Percentiles rank a stretch among this genome's conserved stretches.
phyloP scores from a whole-genome alignment of 495 filamentous ascomycete species.

The Penicillium taxi region DNA sequence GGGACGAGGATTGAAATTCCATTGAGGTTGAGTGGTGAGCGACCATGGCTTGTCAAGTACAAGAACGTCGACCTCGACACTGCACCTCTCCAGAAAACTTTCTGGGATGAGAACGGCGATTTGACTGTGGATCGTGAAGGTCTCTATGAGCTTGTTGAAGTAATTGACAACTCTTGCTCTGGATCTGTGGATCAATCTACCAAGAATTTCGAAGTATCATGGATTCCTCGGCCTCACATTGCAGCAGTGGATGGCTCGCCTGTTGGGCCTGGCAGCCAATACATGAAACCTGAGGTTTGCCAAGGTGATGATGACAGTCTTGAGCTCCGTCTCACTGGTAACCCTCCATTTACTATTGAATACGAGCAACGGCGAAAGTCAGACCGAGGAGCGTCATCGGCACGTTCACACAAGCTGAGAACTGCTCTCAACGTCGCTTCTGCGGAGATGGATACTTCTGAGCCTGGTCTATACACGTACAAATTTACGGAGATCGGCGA shows the following conservation, averaged over 20 bases:
- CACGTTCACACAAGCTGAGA: constrained; percentile 58
- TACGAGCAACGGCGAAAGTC: constrained; percentile 70
- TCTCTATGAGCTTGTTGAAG: constrained; percentile 66
- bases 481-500: constrained; percentile 74
- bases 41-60: constrained; percentile 74
- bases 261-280: constrained; percentile 39
- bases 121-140: constrained; percentile 59
- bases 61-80: constrained; percentile 48
- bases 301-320: constrained; percentile 88
- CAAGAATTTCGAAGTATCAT: constrained; percentile 68
- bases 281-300: constrained; percentile 75
- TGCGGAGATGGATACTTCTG: constrained; percentile 73
- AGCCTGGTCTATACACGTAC: constrained; percentile 78
- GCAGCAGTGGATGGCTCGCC: constrained; percentile 54
- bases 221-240: constrained; percentile 73
- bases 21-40: constrained; percentile 70
- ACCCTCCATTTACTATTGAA: constrained; percentile 72
- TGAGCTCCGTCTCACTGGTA: constrained; percentile 70
- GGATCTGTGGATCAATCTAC: constrained; percentile 67
- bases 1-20: constrained; percentile 64
- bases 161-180: constrained; percentile 70
- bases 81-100: constrained; percentile 39
- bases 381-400: constrained; percentile 50
- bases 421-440: constrained; percentile 63
- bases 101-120: constrained; percentile 59